These are phyloP conservation scores for Geopyxis carbonaria DNA, from an alignment of 495 filamentous ascomycete genomes.

Conservation along the genomic window DNA sequence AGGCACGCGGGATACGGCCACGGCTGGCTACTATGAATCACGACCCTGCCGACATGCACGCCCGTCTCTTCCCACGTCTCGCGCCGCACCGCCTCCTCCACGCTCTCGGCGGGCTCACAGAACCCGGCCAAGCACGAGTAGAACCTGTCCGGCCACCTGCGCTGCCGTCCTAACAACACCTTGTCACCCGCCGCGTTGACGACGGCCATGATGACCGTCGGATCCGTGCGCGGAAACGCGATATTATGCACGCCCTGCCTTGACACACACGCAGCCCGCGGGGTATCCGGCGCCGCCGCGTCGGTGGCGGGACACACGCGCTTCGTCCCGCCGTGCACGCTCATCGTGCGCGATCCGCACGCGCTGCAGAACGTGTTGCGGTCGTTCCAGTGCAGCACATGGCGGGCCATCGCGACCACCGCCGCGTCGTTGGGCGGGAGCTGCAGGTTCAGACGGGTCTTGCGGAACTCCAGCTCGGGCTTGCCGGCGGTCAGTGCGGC, in stretches of 20 bases:
- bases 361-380: constrained; percentile 74
- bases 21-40: constrained; percentile 85
- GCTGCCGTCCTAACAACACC: constrained; percentile 69
- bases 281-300: constrained; percentile 28
- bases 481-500: constrained; percentile 25
- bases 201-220: constrained; percentile 88
- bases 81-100: constrained; percentile 85
- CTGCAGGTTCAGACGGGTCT: constrained; percentile 40
- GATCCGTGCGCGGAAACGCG: constrained; percentile 80
- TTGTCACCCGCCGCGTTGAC: constrained; percentile 55
- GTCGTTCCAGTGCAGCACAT: constrained; percentile 85
- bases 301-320: constrained; percentile 75
- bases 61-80: constrained; percentile 96
- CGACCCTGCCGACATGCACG: constrained; percentile 65
- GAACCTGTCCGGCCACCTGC: constrained; percentile 59
- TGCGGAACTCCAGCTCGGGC: constrained; percentile 43
- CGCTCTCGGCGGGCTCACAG: constrained; percentile 81
- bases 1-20: constrained; percentile 79
- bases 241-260: constrained; percentile 40
- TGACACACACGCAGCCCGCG: constrained; percentile 36
- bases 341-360: constrained; percentile 71
- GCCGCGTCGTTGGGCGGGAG: constrained; percentile 46
- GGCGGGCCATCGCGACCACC: constrained; percentile 65
- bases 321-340: constrained; percentile 79
- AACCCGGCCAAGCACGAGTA: constrained; percentile 88